These are phyloP conservation scores for Solanum hybrid DNA, from an alignment of 305 asterid species.

Conservation along the genomic window DNA sequence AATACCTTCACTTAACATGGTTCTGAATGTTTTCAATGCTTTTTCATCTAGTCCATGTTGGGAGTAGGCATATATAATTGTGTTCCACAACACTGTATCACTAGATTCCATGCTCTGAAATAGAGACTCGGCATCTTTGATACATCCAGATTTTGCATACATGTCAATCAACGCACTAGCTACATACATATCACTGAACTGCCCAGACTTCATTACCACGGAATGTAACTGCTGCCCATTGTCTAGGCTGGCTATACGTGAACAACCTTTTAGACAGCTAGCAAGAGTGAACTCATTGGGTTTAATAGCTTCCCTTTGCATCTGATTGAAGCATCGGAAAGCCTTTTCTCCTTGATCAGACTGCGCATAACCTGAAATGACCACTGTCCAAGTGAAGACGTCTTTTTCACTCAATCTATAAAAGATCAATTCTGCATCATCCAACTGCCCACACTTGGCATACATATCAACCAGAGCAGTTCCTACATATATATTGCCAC, in stretches of 20 bases:
- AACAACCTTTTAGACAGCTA: constrained; percentile 61
- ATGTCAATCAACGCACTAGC: constrained; percentile 64
- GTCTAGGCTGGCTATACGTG: constrained; percentile 58
- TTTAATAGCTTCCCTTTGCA: constrained; percentile 53
- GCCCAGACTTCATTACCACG: constrained; percentile 46
- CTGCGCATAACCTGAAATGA: constrained; percentile 57
- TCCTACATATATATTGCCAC: constrained; percentile 41
- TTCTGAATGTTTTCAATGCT: constrained; percentile 50
- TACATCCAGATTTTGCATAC: constrained; percentile 79
- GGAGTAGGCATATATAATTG: constrained; percentile 61
- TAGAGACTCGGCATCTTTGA: constrained; percentile 53
- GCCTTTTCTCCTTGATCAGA: constrained; percentile 65
- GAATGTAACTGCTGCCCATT: constrained; percentile 72
- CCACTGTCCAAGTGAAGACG: constrained; percentile 57
- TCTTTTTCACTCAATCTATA: constrained; percentile 44
- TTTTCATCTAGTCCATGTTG: constrained; percentile 63
- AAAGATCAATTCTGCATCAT: constrained; percentile 49
- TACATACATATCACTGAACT: constrained; percentile 38
- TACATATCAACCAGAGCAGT: constrained; percentile 74
- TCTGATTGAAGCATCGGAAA: constrained; percentile 44
- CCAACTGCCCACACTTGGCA: constrained; percentile 52
- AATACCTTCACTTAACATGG: constrained; percentile 39
- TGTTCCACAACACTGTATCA: constrained; percentile 79
- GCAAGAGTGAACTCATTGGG: constrained; percentile 73
- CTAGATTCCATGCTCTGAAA: constrained; percentile 28